Conservation (phyloP, 768 basidiomycete genomes). For the Pleurotus pulmonarius region DNA sequence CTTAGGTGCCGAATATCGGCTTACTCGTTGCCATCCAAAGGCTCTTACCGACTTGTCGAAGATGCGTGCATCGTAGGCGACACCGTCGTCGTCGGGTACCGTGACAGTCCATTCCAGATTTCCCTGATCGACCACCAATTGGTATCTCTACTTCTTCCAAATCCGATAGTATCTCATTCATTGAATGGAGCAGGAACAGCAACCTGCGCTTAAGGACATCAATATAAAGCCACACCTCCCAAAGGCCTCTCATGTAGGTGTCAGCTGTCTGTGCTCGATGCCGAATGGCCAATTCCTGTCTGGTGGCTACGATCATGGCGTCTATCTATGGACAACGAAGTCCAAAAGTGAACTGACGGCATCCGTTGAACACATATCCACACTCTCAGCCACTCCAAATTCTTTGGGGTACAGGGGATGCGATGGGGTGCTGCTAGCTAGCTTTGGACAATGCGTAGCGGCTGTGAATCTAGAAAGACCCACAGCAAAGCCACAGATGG, state of each 20-base stretch:
- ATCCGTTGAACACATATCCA: conserved; percentile 9
- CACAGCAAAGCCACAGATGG: conserved; percentile 19
- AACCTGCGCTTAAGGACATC: conserved; percentile 27
- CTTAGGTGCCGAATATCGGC: conserved; percentile 30
- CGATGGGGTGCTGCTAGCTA: conserved; percentile 28
- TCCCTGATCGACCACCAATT: conserved; percentile 14
- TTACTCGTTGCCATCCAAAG: conserved; percentile 34
- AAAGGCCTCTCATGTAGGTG: conserved; percentile 6
- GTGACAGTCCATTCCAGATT: conserved; percentile 37
- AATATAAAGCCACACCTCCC: conserved; percentile 23
- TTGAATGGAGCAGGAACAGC: conserved; percentile 14
- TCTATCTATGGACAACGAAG: conserved; percentile 35
- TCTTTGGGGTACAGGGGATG: conserved; percentile 36
- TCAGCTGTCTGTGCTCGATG: conserved; percentile 40
- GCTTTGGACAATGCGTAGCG: conserved; percentile 29
- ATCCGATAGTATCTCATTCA: background rate
- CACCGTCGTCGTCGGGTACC: conserved; percentile 39
- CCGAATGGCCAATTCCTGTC: conserved; percentile 38
- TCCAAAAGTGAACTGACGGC: conserved; percentile 12
- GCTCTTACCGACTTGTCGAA: conserved; percentile 34
- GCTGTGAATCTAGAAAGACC: conserved; percentile 34
- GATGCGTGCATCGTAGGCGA: conserved; percentile 42
- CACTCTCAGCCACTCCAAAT: conserved; percentile 21
- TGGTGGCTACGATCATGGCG: conserved; percentile 42
- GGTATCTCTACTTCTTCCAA: background rate